phyloP scores from a whole-genome alignment of 2,329 filamentous ascomycete species.

The Emydomyces testavorans region DNA sequence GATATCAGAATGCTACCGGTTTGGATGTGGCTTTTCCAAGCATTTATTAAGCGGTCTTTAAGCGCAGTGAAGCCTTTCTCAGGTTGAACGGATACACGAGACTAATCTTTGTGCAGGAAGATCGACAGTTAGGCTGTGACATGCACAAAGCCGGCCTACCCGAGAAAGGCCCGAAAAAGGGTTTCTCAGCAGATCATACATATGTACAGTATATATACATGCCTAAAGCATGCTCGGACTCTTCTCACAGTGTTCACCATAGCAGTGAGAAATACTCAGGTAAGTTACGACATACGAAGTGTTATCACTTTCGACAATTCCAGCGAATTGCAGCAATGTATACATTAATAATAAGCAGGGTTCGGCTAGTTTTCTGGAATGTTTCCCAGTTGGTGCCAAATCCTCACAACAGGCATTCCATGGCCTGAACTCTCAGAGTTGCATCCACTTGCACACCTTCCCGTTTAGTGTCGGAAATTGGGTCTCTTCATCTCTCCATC shows the following conservation, averaged over 20 bases:
- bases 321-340: no score
- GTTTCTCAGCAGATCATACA: no score
- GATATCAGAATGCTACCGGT: neutral
- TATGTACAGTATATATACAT: no score
- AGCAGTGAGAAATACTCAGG: neutral
- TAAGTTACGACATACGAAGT: no score
- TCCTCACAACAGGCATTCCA: neutral
- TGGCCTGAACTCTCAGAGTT: slow-evolving; percentile 4
- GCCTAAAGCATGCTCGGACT: no score
- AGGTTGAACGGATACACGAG: neutral
- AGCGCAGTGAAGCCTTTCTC: slow-evolving; percentile 5
- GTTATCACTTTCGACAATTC: neutral
- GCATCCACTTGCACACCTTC: slow-evolving; percentile 1
- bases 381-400: neutral
- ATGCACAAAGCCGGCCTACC: neutral
- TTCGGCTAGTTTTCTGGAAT: slow-evolving; percentile 7
- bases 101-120: neutral
- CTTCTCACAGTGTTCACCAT: neutral
- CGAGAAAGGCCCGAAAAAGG: neutral
- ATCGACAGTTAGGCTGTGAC: neutral
- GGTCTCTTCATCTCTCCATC: slow-evolving; percentile 2
- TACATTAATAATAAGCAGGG: no score
- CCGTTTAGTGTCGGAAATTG: neutral
- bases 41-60: slow-evolving; percentile 5
- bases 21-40: slow-evolving; percentile 4